Evolutionary conservation across 2,329 filamentous ascomycete genomes (phyloP).

Genomic region (Diatrype stigma): DNA sequence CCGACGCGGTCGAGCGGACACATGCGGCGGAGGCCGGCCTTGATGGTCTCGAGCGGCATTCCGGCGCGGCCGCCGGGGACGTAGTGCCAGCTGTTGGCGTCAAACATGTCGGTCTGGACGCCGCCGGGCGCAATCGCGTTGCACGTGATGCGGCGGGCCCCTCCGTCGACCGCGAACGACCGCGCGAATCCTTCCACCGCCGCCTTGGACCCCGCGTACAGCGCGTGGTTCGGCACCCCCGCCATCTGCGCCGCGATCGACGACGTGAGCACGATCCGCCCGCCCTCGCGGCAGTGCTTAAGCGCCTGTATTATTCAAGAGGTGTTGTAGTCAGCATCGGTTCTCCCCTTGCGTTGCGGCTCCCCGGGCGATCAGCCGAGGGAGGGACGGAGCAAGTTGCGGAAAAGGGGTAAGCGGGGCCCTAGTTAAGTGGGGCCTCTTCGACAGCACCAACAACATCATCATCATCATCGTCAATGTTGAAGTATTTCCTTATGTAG

Average conservation of each 20-base stretch:
- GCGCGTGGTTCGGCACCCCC: conserved; percentile 64
- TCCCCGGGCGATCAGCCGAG: no score
- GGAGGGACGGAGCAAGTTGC: no score
- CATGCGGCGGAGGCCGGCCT: conserved; percentile 49
- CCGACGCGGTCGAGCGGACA: conserved; percentile 58
- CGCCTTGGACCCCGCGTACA: conserved; percentile 70
- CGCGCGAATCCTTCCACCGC: conserved; percentile 70
- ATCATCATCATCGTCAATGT: no score
- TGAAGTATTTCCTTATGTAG: no score
- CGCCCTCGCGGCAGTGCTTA: conserved; percentile 65
- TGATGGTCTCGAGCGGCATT: conserved; percentile 49
- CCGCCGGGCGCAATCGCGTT: conserved; percentile 70
- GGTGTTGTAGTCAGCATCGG: no score
- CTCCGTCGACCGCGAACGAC: conserved; percentile 68
- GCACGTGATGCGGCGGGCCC: conserved; percentile 63
- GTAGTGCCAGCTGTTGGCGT: conserved; percentile 64
- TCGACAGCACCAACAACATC: no score
- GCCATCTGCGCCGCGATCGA: conserved; percentile 64
- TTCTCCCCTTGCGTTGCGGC: no score
- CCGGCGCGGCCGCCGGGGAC: conserved; percentile 51
- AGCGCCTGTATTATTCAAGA: conserved; percentile 40
- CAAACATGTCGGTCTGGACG: conserved; percentile 75
- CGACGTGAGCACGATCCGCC: conserved; percentile 68
- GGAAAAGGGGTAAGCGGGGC: no score
- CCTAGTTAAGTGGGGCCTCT: no score